Conservation (phyloP, 2,329 filamentous ascomycete species). For the Colletotrichum somersetense region DNA sequence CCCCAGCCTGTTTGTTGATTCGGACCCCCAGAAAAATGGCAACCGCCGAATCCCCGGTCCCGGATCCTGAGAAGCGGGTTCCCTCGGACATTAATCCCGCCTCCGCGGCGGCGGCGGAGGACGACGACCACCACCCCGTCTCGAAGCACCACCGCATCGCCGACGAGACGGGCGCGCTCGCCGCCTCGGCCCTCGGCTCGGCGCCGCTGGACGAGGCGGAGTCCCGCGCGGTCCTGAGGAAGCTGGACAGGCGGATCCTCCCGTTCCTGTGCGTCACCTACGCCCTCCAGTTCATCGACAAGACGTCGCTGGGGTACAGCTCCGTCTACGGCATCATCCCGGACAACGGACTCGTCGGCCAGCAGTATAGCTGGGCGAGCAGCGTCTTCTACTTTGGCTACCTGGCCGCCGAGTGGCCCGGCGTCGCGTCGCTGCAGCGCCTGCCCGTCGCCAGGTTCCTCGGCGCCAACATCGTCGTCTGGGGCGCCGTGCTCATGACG, state of each 20-base stretch:
- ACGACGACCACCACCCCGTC: constrained; percentile 17
- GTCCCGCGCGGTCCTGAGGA: constrained; percentile 20
- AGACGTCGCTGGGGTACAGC: constrained; percentile 45
- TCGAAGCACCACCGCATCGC: constrained; percentile 31
- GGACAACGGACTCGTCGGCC: constrained; percentile 47
- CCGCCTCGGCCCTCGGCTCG: constrained; percentile 32
- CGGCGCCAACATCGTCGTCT: constrained; percentile 48
- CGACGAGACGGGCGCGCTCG: constrained; percentile 32
- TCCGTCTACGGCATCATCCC: constrained; percentile 49
- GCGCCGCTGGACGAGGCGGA: constrained; percentile 16
- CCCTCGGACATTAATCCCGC: constrained; percentile 16
- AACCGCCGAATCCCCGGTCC: constrained; percentile 12
- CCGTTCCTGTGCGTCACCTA: constrained; percentile 48
- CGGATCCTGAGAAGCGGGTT: constrained; percentile 37
- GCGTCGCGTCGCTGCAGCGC: constrained; percentile 48
- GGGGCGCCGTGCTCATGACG: constrained; percentile 50
- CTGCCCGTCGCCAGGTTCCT: constrained; percentile 49
- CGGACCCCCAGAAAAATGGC: constrained; percentile 3
- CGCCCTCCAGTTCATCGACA: constrained; percentile 50
- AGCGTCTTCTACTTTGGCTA: constrained; percentile 53
- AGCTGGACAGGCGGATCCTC: constrained; percentile 31
- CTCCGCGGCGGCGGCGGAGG: not conserved
- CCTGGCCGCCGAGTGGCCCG: constrained; percentile 49
- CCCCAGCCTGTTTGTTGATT: not conserved
- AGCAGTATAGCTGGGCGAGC: constrained; percentile 50